phyloP scores from a whole-genome alignment of 352 stramenopile species.

The Phytopythium sindhum region DNA sequence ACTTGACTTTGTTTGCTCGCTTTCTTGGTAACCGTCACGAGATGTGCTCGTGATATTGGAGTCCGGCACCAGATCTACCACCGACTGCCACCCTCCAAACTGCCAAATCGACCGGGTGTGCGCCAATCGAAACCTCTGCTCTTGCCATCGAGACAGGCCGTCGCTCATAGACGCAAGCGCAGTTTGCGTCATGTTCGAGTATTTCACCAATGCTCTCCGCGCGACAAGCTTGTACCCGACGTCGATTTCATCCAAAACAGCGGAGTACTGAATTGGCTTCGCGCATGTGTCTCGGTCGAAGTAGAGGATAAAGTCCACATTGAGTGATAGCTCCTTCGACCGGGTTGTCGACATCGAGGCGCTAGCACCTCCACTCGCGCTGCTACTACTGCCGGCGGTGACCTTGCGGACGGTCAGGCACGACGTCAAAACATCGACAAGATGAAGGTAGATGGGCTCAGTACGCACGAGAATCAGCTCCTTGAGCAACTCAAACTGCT shows the following conservation, averaged over 20 bases:
- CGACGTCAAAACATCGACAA: slow-evolving; percentile 51
- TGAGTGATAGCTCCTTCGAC: slow-evolving; percentile 25
- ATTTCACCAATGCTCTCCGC: slow-evolving; percentile 40
- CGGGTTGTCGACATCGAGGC: slow-evolving; percentile 8
- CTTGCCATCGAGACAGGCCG: slow-evolving; percentile 27
- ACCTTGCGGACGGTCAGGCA: slow-evolving; percentile 43
- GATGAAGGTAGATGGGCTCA: slow-evolving; percentile 51
- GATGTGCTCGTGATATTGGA: not conserved
- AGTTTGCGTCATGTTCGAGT: slow-evolving; percentile 31
- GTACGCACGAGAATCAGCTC: slow-evolving; percentile 66
- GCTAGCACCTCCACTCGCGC: not conserved
- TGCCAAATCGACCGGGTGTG: slow-evolving; percentile 47
- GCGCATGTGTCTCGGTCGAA: slow-evolving; percentile 17
- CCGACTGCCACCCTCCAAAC: slow-evolving; percentile 24
- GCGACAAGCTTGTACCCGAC: slow-evolving; percentile 22
- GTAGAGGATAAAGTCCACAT: slow-evolving; percentile 28
- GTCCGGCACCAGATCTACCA: not conserved
- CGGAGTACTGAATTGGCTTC: not conserved
- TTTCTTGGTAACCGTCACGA: not conserved
- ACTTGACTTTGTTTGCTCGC: not conserved
- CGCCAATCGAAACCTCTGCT: slow-evolving; percentile 29
- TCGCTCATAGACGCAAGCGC: slow-evolving; percentile 37
- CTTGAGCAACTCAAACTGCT: slow-evolving; percentile 57
- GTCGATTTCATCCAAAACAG: slow-evolving; percentile 12
- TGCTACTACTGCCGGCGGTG: slow-evolving; percentile 16